Evolutionary conservation across 139 green algal species (phyloP), one percentile per base, ranked within the genome.

Genomic region (Coccomyxa sp.): DNA sequence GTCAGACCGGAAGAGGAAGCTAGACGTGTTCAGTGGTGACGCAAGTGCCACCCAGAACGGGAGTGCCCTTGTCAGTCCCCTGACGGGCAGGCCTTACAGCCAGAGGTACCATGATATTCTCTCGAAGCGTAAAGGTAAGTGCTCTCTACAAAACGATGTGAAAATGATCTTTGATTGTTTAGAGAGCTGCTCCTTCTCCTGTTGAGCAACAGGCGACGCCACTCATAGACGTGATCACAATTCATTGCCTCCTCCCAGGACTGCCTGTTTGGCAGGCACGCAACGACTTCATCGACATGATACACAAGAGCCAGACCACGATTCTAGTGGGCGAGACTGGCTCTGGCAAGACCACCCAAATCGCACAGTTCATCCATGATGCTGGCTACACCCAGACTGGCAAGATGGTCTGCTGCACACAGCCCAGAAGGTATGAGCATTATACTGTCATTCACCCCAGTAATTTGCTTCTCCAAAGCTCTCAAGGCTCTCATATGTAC

Each of bases 291-390:
- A 77, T 95, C 16, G 85, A 93, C 0, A 98, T 98, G 92, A 82
- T 99, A 12, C 85, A 93, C 58, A 79, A 87, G 29, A 86, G 97
- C 80, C 97, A 99, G 88, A 99, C 93, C n/a, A 95, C 96, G 38
- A 96, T 99, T 70, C 86, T 99, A 38, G 96, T 99, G 2, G 97
- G 97, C 70, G 97, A 99, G 84, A 99, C 97, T 2, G 97, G 97
- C 24, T 91, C 75, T 29, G 97, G 97, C 44, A 99, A 99, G 86
- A 99, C 97, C 10, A 99, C 97, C n/a, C 97, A 99, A 90, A 98
- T 99, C 35, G 89, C 93, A n/a, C 95, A 99, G 89, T 98, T 99
- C 75, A 91, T 97, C 37, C 86, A 89, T 0, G 95, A 99, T 75
- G 90, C 91, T 8, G 94, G 96, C 7, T 97, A 96, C 82, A 90